phyloP scores from a whole-genome alignment of 305 asterid genomes.

The Galium porrigens region DNA sequence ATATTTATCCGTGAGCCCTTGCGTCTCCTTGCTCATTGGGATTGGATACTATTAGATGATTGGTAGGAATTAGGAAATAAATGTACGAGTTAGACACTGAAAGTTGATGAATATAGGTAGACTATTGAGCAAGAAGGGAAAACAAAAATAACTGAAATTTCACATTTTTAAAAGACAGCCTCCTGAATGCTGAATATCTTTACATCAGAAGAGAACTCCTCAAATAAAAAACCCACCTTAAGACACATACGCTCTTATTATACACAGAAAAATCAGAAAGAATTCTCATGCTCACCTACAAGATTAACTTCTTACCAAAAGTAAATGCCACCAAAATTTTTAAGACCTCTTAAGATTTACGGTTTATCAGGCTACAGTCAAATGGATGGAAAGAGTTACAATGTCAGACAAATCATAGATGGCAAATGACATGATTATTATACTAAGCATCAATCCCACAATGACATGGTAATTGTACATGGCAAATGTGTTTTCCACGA shows the following conservation, averaged over 20 bases:
- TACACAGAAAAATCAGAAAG: neutral
- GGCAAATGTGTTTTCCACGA: neutral
- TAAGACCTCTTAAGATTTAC: neutral
- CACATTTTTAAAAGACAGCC: neutral
- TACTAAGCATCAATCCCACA: neutral
- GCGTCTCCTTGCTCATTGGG: constrained; percentile 61
- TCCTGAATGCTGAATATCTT: neutral
- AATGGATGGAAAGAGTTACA: neutral
- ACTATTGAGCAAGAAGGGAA: neutral
- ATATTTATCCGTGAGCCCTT: constrained; percentile 66
- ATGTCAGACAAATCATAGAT: neutral
- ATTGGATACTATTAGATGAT: constrained; percentile 56
- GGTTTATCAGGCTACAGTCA: neutral
- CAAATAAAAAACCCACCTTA: neutral
- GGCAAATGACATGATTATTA: too few species aligned
- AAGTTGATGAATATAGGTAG: neutral
- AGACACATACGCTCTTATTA: neutral
- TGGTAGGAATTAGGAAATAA: constrained; percentile 3
- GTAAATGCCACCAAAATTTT: neutral
- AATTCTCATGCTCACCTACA: neutral
- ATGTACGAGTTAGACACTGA: constrained; percentile 14
- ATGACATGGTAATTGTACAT: neutral
- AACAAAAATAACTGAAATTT: neutral
- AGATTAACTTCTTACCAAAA: neutral
- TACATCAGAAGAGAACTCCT: neutral